Evolutionary conservation across 2,329 filamentous ascomycete species (phyloP), one percentile per base, ranked within the genome.

Genomic region (Fusarium longipes): DNA sequence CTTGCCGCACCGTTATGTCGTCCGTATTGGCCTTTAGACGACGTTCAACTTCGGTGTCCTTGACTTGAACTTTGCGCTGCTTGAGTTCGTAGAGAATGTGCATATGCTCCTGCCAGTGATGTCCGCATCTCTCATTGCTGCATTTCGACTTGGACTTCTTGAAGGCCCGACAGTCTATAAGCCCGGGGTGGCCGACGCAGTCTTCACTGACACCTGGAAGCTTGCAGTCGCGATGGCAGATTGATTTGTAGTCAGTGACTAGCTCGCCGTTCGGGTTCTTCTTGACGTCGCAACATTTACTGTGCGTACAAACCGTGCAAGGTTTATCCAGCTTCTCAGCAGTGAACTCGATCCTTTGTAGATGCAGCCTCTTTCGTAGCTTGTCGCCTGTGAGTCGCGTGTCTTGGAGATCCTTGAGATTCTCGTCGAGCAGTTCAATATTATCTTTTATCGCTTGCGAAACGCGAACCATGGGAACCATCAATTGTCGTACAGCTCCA

Each of bases 391-490:
- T 62, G 1, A 61, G 36, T 3, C 33, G 25, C 9, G 12, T 43
- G 9, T 64, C 40, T 2, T 18, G 15, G 3, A 70, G 44, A 14
- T 64, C 65, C 9, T 60, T 24, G 6, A 35, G 24, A 15, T 32
- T 42, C 1, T 63, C 49, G 1, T 49, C 20, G 5, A 60, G n/a
- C 5, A 44, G 12, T 5, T 24, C 25, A 12, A 70, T 45, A n/a
- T 49, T 70, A 4, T 24, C 17, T 15, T 25, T 54, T 6, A 73
- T 65, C 2, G 3, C 17, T 3, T 61, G 57, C 0, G 71, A 50
- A 6, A 73, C 57, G 1, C 45, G 27, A 2, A 71, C 63, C 55
- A 73, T 73, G 1, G 71, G 71, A 2, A 57, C 39, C 1, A 63
- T 53, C 1, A 73, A 18, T 15, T 57, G 35, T 2, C 22, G 2